Conservation (phyloP, 1,284 basidiomycete species). For the Ceratobasidium sp. region DNA sequence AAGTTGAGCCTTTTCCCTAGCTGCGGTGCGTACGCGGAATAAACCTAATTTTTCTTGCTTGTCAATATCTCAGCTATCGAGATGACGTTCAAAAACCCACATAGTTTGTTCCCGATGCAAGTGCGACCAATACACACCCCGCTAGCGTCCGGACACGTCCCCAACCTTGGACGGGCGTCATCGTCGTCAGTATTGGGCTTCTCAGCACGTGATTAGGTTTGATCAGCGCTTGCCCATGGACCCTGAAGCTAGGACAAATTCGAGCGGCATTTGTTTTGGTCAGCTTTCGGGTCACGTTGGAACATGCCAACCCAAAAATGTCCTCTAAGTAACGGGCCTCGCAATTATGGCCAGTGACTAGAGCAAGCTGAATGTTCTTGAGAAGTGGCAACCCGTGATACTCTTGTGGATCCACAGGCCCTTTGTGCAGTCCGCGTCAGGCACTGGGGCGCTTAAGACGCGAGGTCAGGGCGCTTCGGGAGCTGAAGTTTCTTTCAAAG, state of each 20-base stretch:
- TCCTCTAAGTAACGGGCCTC: no score
- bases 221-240: neutral
- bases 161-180: slow-evolving; percentile 17
- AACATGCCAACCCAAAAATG: no score
- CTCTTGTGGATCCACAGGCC: no score
- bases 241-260: neutral
- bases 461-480: no score
- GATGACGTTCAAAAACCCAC: slow-evolving; percentile 14
- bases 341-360: no score
- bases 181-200: no score
- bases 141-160: slow-evolving; percentile 40
- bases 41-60: slow-evolving; percentile 13
- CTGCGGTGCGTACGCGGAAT: slow-evolving; percentile 39
- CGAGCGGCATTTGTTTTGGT: neutral
- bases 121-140: slow-evolving; percentile 39
- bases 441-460: no score
- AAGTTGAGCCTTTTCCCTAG: slow-evolving; percentile 50
- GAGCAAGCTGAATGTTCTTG: no score
- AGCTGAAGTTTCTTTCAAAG: no score
- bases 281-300: no score
- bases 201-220: slow-evolving; percentile 21
- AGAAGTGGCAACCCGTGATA: no score
- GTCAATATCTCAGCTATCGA: neutral
- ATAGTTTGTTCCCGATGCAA: slow-evolving; percentile 44
- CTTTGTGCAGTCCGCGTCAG: no score